Evolutionary conservation across 768 basidiomycete species (phyloP), one percentile per base, ranked within the genome.

Genomic region (Coprinellus aureogranulatus): DNA sequence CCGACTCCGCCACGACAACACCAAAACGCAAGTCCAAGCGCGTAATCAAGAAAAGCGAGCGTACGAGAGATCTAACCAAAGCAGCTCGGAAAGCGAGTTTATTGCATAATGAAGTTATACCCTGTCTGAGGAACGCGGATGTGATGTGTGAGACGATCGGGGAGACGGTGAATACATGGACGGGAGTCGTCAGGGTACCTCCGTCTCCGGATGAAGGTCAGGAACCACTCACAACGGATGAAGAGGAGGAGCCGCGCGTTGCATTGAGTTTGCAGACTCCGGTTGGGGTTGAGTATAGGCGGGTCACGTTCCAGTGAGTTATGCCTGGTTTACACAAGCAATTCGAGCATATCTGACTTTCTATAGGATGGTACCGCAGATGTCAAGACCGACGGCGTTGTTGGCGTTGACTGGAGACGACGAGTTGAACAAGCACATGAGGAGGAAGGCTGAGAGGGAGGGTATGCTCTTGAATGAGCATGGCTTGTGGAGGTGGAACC

Each of bases 401-500:
- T 16, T 58, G 26, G 25, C 52, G 6, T 30, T 53, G 5, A 58
- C 57, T 1, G 57, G 57, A 0, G 57, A 58, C 48, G 52, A 58
- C 31, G 57, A 46, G 28, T 30, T 53, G 16, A 45, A 45, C 22
- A 12, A 34, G 11, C 42, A 58, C 14, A 52, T 58, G 40, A 37
- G 44, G 25, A 34, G n/a, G 23, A n/a, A 20, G n/a, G 57, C 57
- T 3, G 45, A 53, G 23, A 10, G n/a, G 25, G 16, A 34, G 31
- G 57, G 51, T 20, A 53, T 45, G 52, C 42, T 34, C 18, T 28
- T 58, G 1, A 44, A 58, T 49, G 57, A 58, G 28, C 40, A 53
- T 39, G 57, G 57, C 3, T 20, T 58, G 28, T 58, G 57, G 57
- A 58, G 48, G 37, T 58, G 57, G 57, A 58, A 57, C 11, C n/a